Evolutionary conservation across 495 filamentous ascomycete genomes (phyloP).

Genomic region (Bryoglossum gracile): DNA sequence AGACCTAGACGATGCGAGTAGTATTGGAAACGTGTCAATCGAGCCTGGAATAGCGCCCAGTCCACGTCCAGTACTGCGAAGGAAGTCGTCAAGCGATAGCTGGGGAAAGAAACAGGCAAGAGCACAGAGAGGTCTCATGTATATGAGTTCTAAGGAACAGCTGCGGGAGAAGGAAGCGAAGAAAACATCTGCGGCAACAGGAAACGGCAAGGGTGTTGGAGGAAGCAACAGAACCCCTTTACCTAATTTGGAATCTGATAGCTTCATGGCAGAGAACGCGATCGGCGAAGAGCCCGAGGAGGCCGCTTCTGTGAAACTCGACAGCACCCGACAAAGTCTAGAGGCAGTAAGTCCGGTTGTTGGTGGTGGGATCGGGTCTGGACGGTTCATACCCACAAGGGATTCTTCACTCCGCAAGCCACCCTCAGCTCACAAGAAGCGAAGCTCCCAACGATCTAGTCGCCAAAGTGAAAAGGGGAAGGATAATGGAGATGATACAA

Average conservation of each 20-base stretch:
- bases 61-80: constrained; percentile 35
- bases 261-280: constrained; percentile 42
- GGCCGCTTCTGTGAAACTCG: constrained; percentile 9
- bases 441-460: constrained; percentile 17
- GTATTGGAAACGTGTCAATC: constrained; percentile 52
- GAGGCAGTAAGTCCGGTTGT: constrained; percentile 28
- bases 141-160: constrained; percentile 53
- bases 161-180: constrained; percentile 46
- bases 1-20: constrained; percentile 44
- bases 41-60: constrained; percentile 41
- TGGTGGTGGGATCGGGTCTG: constrained; percentile 34
- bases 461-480: constrained; percentile 26
- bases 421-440: constrained; percentile 22
- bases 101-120: constrained; percentile 47
- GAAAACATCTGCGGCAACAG: constrained; percentile 31
- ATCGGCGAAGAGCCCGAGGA: constrained; percentile 44
- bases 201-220: constrained; percentile 26
- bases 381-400: constrained; percentile 53
- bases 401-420: constrained; percentile 63
- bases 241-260: constrained; percentile 29
- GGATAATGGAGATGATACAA: constrained; percentile 21
- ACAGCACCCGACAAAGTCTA: constrained; percentile 8
- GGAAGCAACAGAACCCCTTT: constrained; percentile 18
- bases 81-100: constrained; percentile 43
- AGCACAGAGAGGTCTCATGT: constrained; percentile 45